Conservation (phyloP, 495 filamentous ascomycete species). For the Lasiosphaeriaceae sp. region DNA sequence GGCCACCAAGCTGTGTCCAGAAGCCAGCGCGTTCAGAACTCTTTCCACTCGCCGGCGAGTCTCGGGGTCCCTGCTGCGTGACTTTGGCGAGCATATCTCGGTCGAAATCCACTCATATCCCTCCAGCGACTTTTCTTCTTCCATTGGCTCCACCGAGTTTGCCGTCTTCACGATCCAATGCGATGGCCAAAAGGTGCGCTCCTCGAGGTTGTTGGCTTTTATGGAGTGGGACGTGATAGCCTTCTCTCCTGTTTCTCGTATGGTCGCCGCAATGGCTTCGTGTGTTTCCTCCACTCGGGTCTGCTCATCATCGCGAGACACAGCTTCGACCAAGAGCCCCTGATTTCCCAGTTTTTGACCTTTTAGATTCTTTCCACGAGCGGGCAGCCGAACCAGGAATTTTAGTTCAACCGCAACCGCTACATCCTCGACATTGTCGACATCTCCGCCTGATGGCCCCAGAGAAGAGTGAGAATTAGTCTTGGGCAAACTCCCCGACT, state of each 20-base stretch:
- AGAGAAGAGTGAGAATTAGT: too few species aligned
- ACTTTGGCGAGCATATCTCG: conserved; percentile 29
- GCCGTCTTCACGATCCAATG: conserved; percentile 34
- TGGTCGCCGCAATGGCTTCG: conserved; percentile 16
- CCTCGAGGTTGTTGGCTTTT: conserved; percentile 1
- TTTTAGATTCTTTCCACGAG: not conserved
- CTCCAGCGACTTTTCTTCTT: conserved; percentile 8
- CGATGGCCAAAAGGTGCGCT: conserved; percentile 24
- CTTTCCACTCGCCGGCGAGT: conserved; percentile 10
- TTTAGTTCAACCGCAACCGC: conserved; percentile 15
- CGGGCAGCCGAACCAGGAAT: conserved; percentile 13
- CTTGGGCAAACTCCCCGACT: too few species aligned
- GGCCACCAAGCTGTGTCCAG: conserved; percentile 17
- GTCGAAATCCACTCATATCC: conserved; percentile 26
- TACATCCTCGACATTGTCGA: conserved; percentile 7
- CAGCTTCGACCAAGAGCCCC: too few species aligned
- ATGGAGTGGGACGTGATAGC: conserved; percentile 19
- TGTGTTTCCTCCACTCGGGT: conserved; percentile 5
- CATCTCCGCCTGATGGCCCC: not conserved
- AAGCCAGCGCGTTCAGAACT: conserved; percentile 16
- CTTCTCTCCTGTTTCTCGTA: conserved; percentile 13
- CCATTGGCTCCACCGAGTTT: conserved; percentile 23
- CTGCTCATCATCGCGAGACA: not conserved
- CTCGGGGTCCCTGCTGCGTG: conserved; percentile 12
- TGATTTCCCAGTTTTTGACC: not conserved